These are phyloP conservation scores for Penicillium sp. DNA, from an alignment of 2,329 filamentous ascomycete genomes.

Conservation along the genomic window DNA sequence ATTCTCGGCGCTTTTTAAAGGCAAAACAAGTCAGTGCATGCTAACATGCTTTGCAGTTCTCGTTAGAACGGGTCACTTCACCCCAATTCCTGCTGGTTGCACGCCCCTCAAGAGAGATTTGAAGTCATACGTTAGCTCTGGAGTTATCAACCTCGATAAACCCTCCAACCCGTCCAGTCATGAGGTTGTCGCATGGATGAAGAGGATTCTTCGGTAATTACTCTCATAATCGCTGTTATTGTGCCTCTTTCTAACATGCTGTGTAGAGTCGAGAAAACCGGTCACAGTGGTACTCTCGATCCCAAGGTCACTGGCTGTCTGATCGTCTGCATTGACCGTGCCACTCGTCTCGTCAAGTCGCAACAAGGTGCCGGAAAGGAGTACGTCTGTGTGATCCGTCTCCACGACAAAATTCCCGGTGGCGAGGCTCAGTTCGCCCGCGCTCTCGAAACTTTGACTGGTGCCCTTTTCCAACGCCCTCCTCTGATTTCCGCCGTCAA, in stretches of 20 bases:
- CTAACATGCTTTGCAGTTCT: slow-evolving; percentile 54
- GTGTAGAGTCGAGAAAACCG: slow-evolving; percentile 82
- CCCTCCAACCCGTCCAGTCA: slow-evolving; percentile 96
- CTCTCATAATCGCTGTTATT: neutral
- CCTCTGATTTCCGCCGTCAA: slow-evolving; percentile 98
- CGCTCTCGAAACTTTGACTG: slow-evolving; percentile 91
- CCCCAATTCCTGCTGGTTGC: slow-evolving; percentile 90
- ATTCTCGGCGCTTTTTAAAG: slow-evolving; percentile 8
- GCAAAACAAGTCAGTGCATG: slow-evolving; percentile 1
- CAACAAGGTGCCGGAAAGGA: slow-evolving; percentile 99
- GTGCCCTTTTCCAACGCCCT: slow-evolving; percentile 93
- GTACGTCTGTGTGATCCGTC: slow-evolving; percentile 91
- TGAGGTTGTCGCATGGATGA: slow-evolving; percentile 99
- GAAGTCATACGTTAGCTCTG: slow-evolving; percentile 94
- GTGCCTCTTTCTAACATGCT: slow-evolving; percentile 17
- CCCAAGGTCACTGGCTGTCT: slow-evolving; percentile 96
- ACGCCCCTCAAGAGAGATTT: slow-evolving; percentile 88
- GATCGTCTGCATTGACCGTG: slow-evolving; percentile 93
- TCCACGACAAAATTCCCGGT: slow-evolving; percentile 92
- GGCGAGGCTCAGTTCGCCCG: slow-evolving; percentile 89
- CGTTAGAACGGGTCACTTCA: slow-evolving; percentile 93
- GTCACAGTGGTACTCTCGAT: slow-evolving; percentile 96
- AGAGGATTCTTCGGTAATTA: slow-evolving; percentile 82
- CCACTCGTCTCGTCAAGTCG: slow-evolving; percentile 95
- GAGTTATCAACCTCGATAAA: slow-evolving; percentile 98